These are phyloP conservation scores for Pilatotrama ljubarskyi DNA, from an alignment of 768 basidiomycete genomes.

Conservation along the genomic window DNA sequence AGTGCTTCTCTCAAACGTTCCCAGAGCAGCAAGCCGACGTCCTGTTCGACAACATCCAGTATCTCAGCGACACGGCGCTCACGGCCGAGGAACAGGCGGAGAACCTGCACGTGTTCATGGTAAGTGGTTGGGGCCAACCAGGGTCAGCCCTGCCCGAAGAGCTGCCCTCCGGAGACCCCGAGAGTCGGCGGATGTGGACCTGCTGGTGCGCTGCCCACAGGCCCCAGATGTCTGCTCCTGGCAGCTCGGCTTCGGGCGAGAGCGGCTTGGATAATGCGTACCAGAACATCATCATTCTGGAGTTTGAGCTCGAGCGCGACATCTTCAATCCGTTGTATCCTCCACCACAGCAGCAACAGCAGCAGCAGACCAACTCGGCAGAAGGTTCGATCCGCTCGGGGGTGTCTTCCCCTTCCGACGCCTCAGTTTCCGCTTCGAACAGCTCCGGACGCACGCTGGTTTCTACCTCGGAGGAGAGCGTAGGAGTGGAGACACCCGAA, in stretches of 20 bases:
- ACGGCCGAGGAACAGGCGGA: slow-evolving; percentile 43
- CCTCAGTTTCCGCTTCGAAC: slow-evolving; percentile 19
- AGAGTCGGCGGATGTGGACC: slow-evolving; percentile 52
- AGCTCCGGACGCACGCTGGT: slow-evolving; percentile 31
- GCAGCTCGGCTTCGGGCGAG: slow-evolving; percentile 13
- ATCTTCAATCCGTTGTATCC: slow-evolving; percentile 69
- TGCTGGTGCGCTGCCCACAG: slow-evolving; percentile 73
- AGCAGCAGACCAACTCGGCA: neutral
- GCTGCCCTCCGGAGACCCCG: slow-evolving; percentile 24
- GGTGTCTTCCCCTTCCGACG: slow-evolving; percentile 31
- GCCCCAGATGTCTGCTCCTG: slow-evolving; percentile 35
- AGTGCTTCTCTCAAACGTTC: slow-evolving; percentile 72
- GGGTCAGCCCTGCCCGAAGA: slow-evolving; percentile 44
- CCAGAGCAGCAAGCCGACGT: slow-evolving; percentile 63
- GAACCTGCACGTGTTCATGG: slow-evolving; percentile 65
- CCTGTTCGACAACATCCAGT: slow-evolving; percentile 75
- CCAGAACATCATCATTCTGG: slow-evolving; percentile 59
- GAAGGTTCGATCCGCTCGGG: slow-evolving; percentile 21
- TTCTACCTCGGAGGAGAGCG: slow-evolving; percentile 18
- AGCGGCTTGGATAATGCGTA: slow-evolving; percentile 2
- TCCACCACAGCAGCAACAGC: no score
- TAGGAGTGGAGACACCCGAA: slow-evolving; percentile 18
- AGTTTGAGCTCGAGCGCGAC: slow-evolving; percentile 80
- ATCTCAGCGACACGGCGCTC: slow-evolving; percentile 52
- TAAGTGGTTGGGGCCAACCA: slow-evolving; percentile 72